Percentiles rank a stretch among this genome's conserved stretches.
These are phyloP conservation scores for Desmodesmus armatus DNA, from an alignment of 139 green algal genomes.

Conservation along the genomic window DNA sequence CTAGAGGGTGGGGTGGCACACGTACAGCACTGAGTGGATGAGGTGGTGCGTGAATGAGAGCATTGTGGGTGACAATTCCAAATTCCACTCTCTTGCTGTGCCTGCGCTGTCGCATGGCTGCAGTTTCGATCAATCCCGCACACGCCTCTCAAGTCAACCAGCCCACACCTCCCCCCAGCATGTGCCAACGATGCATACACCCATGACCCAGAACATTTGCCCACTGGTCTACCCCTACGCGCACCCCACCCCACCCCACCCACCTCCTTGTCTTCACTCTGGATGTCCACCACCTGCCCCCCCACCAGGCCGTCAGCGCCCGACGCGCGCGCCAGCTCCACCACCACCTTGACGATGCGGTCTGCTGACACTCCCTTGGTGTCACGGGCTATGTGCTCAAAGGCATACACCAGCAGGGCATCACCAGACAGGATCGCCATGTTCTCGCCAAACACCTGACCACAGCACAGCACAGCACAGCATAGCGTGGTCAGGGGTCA, in stretches of 20 bases:
- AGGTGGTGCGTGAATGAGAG: background rate
- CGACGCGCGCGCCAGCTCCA: constrained; percentile 38
- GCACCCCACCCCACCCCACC: too few species aligned
- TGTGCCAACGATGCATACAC: too few species aligned
- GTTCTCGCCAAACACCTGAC: constrained; percentile 95
- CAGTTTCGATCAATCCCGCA: too few species aligned
- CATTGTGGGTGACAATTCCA: background rate
- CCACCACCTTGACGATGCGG: constrained; percentile 75
- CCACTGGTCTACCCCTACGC: too few species aligned
- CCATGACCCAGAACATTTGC: too few species aligned
- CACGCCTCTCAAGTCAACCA: too few species aligned
- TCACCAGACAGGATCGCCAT: constrained; percentile 98
- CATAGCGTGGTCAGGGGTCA: background rate
- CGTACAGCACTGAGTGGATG: background rate
- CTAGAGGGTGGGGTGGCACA: constrained; percentile 1
- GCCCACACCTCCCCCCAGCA: too few species aligned
- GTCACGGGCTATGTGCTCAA: constrained; percentile 96
- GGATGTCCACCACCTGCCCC: constrained; percentile 97
- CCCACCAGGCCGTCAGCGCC: constrained; percentile 94
- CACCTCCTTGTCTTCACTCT: constrained; percentile 82
- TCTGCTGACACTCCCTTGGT: constrained; percentile 89
- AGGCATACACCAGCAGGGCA: constrained; percentile 93
- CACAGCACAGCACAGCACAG: constrained; percentile 35
- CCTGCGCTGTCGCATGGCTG: too few species aligned
- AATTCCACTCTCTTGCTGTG: background rate